A percentile compares a stretch with the other conserved stretches of the same genome.
These are phyloP conservation scores for Euphorbia pulcherrima DNA, from an alignment of 345 rosid genomes.

Conservation along the genomic window DNA sequence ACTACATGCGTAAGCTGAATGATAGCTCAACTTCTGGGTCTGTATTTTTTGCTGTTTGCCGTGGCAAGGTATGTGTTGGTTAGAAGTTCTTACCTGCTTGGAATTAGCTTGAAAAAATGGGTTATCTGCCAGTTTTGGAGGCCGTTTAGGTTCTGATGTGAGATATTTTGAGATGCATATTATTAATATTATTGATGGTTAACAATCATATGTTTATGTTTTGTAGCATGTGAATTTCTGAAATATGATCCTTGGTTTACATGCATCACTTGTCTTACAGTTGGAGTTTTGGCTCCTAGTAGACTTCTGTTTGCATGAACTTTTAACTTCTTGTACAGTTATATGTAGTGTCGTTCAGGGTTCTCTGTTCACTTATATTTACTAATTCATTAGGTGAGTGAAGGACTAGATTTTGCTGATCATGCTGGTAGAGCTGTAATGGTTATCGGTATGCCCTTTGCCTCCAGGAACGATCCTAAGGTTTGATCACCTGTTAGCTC, in stretches of 20 bases:
- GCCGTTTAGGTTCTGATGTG: background rate
- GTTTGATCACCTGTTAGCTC: constrained; percentile 36
- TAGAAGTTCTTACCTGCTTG: background rate
- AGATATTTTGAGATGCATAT: background rate
- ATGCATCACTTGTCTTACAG: background rate
- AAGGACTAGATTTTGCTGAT: constrained; percentile 98
- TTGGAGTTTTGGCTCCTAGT: constrained; percentile 1
- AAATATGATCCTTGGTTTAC: background rate
- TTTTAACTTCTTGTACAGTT: background rate
- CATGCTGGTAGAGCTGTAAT: constrained; percentile 96
- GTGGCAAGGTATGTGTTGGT: constrained; percentile 75
- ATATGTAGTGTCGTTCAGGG: background rate
- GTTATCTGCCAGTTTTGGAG: background rate
- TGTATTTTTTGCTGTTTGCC: constrained; percentile 93
- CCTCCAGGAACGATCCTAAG: constrained; percentile 78
- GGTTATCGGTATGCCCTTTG: constrained; percentile 87
- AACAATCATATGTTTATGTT: background rate
- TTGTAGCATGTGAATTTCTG: background rate
- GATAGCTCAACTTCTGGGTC: constrained; percentile 75
- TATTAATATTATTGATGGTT: background rate
- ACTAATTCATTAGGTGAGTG: constrained; percentile 72
- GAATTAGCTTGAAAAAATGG: background rate
- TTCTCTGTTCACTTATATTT: constrained; percentile 19
- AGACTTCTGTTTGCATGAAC: background rate
- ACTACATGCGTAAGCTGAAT: constrained; percentile 74